Evolutionary conservation across 108 stramenopile species (phyloP).

Genomic region (Schizochytrium sp.): DNA sequence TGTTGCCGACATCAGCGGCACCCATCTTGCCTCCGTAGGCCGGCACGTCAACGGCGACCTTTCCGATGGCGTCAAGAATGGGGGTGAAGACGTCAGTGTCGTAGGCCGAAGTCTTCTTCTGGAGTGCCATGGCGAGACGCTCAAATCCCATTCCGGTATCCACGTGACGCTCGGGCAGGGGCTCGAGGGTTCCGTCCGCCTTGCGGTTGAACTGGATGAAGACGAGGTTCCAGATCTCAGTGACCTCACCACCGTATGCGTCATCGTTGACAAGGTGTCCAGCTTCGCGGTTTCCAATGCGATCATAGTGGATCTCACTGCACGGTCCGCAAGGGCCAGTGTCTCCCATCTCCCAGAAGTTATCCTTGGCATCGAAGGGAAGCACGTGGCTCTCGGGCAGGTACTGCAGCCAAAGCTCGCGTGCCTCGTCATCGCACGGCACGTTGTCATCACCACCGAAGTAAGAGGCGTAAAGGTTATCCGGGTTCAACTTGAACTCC

Average conservation of each 20-base stretch:
- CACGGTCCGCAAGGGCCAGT: conserved; percentile 99
- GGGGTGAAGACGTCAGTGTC: conserved; percentile 98
- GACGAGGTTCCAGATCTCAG: conserved; percentile 98
- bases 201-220: conserved; percentile 99
- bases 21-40: conserved; percentile 91
- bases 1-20: conserved; percentile 86
- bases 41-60: conserved; percentile 81
- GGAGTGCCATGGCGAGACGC: conserved; percentile 92
- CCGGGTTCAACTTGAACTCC: conserved; percentile 84
- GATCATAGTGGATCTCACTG: conserved; percentile 98
- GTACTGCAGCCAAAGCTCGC: conserved; percentile 89
- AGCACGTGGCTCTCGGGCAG: conserved; percentile 88
- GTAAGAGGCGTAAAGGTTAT: conserved; percentile 95
- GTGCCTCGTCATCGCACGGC: conserved; percentile 89
- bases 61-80: conserved; percentile 88
- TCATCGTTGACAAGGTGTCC: conserved; percentile 94
- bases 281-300: conserved; percentile 96
- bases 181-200: conserved; percentile 83
- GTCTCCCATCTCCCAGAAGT: conserved; percentile 99
- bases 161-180: conserved; percentile 93
- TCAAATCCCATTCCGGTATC: conserved; percentile 99
- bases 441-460: conserved; percentile 94
- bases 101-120: conserved; percentile 94
- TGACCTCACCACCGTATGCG: conserved; percentile 84
- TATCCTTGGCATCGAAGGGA: conserved; percentile 93